These are phyloP conservation scores for Pseudogymnoascus sp. DNA, from an alignment of 2,329 filamentous ascomycete species.

Conservation along the genomic window DNA sequence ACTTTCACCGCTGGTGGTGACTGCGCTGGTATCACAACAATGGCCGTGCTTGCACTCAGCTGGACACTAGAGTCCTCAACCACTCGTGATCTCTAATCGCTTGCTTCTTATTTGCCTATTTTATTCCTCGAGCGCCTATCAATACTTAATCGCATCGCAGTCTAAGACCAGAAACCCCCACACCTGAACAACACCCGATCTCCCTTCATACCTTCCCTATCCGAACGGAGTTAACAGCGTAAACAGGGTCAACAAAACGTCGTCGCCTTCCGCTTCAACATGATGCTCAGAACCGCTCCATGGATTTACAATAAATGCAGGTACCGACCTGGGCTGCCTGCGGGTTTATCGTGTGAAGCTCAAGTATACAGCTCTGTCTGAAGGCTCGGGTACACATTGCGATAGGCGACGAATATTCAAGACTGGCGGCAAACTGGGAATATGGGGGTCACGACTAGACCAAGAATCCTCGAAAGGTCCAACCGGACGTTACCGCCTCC, in stretches of 20 bases:
- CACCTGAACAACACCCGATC: neutral
- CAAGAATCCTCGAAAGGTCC: too few relatives aligned
- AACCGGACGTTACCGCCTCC: neutral
- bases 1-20: neutral
- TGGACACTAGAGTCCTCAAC: neutral
- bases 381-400: neutral
- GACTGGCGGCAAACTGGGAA: neutral
- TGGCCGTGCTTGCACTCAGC: neutral
- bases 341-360: neutral
- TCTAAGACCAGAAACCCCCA: neutral
- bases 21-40: neutral
- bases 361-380: neutral
- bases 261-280: neutral
- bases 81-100: neutral
- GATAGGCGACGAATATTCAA: neutral
- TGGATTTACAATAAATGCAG: neutral
- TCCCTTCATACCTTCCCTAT: constrained; percentile 1
- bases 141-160: neutral
- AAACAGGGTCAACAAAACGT: neutral
- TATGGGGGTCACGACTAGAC: neutral
- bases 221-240: neutral
- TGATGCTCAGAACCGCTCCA: neutral
- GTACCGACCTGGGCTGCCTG: neutral
- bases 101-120: neutral
- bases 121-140: neutral